Percentiles rank a stretch among this genome's conserved stretches.
These are phyloP conservation scores for Colletotrichum tofieldiae DNA, from an alignment of 2,329 filamentous ascomycete species.

Conservation along the genomic window DNA sequence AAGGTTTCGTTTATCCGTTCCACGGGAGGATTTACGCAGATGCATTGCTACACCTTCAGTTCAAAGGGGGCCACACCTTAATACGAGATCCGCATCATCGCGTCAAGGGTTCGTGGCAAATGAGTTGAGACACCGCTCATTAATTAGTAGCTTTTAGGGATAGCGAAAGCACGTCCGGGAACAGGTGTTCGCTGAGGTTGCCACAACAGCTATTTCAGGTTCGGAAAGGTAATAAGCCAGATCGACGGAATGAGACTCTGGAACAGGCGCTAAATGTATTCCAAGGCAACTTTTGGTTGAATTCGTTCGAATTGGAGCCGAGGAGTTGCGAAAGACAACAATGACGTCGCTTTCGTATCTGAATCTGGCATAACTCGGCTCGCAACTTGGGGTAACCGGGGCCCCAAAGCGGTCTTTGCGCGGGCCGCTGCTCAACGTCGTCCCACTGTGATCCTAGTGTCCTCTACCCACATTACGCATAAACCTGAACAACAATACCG, in stretches of 20 bases:
- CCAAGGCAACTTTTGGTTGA: neutral
- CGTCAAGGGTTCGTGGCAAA: neutral
- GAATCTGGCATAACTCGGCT: constrained; percentile 1
- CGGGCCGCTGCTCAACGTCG: neutral
- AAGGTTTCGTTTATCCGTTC: neutral
- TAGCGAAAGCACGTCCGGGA: neutral
- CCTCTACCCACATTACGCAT: neutral
- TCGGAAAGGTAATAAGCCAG: neutral
- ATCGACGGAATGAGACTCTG: neutral
- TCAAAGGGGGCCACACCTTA: neutral
- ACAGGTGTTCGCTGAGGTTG: neutral
- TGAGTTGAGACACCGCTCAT: neutral
- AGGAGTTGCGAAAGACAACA: neutral
- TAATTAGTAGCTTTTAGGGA: neutral
- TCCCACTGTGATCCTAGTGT: neutral
- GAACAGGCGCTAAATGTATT: neutral
- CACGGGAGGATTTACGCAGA: too few relatives aligned
- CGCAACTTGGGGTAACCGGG: neutral
- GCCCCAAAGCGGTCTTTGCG: neutral
- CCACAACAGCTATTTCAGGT: neutral
- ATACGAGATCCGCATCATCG: neutral
- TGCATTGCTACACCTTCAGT: neutral
- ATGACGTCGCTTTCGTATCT: neutral
- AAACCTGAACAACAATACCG: neutral
- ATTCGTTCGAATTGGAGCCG: neutral